phyloP scores from a whole-genome alignment of 208 protist species.

The Acanthamoeba quina region DNA sequence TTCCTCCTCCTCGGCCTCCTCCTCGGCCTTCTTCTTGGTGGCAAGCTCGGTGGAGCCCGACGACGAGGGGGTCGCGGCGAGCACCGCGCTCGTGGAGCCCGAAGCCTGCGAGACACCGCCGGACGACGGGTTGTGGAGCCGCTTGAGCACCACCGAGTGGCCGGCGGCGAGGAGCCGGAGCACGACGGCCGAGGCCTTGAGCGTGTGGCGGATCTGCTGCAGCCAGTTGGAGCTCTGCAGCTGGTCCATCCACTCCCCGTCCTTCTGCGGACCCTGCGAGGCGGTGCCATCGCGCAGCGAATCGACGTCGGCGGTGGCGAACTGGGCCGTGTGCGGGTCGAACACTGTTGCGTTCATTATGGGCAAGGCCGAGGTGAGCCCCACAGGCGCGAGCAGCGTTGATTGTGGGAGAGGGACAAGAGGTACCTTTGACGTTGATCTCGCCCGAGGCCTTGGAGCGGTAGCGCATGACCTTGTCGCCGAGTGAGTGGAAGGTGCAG shows the following conservation, averaged over 20 bases:
- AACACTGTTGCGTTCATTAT: background rate
- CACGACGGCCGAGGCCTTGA: background rate
- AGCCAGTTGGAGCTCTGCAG: background rate
- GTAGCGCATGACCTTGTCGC: constrained; percentile 38
- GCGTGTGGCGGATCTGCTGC: constrained; percentile 1
- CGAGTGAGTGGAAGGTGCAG: constrained; percentile 15
- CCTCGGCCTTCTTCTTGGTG: background rate
- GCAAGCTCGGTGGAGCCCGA: background rate
- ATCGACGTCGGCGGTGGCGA: constrained; percentile 21
- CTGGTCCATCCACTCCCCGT: constrained; percentile 15
- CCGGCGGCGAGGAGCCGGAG: background rate
- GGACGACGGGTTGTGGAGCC: background rate
- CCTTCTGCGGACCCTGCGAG: constrained; percentile 27
- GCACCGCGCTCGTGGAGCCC: background rate
- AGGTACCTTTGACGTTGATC: constrained; percentile 9
- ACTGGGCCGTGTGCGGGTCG: constrained; percentile 1
- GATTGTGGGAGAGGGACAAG: background rate
- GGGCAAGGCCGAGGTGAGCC: no score
- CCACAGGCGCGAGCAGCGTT: background rate
- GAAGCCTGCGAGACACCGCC: background rate
- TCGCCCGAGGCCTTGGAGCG: constrained; percentile 12
- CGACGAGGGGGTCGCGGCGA: background rate
- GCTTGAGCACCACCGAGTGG: constrained; percentile 19
- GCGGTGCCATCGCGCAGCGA: background rate
- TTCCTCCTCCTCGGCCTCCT: background rate